Evolutionary conservation across 2,329 filamentous ascomycete genomes (phyloP).

Genomic region (Xylariaceae sp.): DNA sequence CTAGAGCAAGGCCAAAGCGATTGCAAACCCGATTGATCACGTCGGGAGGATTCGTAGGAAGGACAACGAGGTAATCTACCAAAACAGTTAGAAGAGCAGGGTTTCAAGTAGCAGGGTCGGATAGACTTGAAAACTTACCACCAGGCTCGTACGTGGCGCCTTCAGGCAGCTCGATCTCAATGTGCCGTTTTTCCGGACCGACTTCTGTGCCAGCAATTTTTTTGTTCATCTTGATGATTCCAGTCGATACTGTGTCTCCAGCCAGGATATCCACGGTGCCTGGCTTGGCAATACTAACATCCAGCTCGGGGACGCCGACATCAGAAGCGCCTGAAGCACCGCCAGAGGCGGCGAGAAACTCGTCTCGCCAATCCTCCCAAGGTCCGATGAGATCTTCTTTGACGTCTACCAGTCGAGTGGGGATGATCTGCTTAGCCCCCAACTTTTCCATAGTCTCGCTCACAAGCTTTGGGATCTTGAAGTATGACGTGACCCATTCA

Average conservation of each 20-base stretch:
- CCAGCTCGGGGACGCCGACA: slow-evolving; percentile 3
- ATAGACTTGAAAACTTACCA: slow-evolving; percentile 5
- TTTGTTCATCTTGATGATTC: slow-evolving; percentile 8
- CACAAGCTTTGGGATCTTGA: slow-evolving; percentile 61
- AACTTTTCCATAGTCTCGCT: slow-evolving; percentile 48
- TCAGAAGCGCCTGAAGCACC: not conserved
- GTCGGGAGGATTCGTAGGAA: slow-evolving; percentile 13
- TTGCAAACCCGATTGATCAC: slow-evolving; percentile 4
- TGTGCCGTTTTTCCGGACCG: slow-evolving; percentile 12
- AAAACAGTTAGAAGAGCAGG: not conserved
- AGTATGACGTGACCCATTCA: slow-evolving; percentile 60
- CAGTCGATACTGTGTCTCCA: slow-evolving; percentile 6
- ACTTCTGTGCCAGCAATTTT: slow-evolving; percentile 10
- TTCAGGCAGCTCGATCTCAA: slow-evolving; percentile 12
- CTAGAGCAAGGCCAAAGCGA: slow-evolving; percentile 10
- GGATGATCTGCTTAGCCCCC: slow-evolving; percentile 39
- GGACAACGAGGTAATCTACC: slow-evolving; percentile 13
- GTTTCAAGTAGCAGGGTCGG: too few species aligned
- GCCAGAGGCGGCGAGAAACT: slow-evolving; percentile 3
- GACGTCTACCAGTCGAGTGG: slow-evolving; percentile 8
- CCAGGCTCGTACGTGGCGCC: slow-evolving; percentile 13
- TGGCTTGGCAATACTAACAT: slow-evolving; percentile 9
- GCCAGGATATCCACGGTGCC: slow-evolving; percentile 9
- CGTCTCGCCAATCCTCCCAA: slow-evolving; percentile 14
- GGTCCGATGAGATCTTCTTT: slow-evolving; percentile 11